Evolutionary conservation across 176 grass and related monocot species (phyloP), one percentile per base, ranked within the genome.

Genomic region (Musa schizocarpa): DNA sequence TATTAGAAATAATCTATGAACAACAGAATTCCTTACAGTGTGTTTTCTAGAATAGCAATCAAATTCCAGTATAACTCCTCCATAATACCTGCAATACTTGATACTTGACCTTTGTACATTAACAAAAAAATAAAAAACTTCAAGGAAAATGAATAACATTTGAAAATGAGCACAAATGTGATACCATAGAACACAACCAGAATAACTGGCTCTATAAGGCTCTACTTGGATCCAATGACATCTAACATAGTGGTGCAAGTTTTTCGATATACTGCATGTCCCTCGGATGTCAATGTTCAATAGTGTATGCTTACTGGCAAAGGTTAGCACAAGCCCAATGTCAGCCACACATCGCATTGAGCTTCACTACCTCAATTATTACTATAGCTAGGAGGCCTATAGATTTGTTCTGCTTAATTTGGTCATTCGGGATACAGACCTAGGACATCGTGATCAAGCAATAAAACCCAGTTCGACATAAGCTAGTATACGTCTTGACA

Each of bases 51-150:
- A 78, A 69, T 56, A 22, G 20, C 65, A 56, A 65, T 78, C 34
- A 13, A 78, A 78, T 54, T 21, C 77, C 12, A 78, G 65, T 56
- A 78, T 78, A 23, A 78, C 77, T 43, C 64, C 77, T 20, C 77
- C 77, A 69, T 68, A 56, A 48, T 69, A 78, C 77, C 77, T 78
- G 77, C 65, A 43, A 57, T 16, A 54, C 56, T 69, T 69, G 51
- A 29, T 27, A 20, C 20, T 52, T 24, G 2, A 22, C 49, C 13
- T 25, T 11, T 22, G 9, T 55, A 24, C 14, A 7, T 57, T 25
- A 25, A 53, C 16, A 16, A 63, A 19, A 19, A 55, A 14, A 54
- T 50, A 52, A 52, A 27, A 56, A 67, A 7, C 16, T n/a, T 4
- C 13, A 63, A 55, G 48, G 2, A 1, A 50, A 50, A 9, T 19